These are phyloP conservation scores for Ilex paraguariensis DNA, from an alignment of 305 asterid species.

Conservation along the genomic window DNA sequence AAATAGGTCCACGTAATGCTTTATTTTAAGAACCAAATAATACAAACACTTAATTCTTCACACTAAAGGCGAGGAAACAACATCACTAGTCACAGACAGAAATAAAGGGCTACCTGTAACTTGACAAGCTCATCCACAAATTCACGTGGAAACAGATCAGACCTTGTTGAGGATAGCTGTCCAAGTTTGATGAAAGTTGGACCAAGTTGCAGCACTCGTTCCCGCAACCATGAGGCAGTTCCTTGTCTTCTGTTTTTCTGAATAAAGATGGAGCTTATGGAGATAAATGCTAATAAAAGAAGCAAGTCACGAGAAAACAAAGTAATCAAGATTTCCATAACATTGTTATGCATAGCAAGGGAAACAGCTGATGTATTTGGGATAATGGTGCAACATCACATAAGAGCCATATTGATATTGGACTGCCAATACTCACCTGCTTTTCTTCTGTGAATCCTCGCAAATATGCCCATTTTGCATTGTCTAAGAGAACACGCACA, in stretches of 20 bases:
- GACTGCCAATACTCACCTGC: conserved; percentile 40
- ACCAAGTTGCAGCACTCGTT: conserved; percentile 83
- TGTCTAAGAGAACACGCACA: conserved; percentile 71
- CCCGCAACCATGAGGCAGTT: conserved; percentile 93
- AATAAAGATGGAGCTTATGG: neutral
- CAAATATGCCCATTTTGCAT: conserved; percentile 68
- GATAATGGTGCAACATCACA: neutral
- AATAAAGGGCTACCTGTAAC: conserved; percentile 58
- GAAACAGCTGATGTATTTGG: neutral
- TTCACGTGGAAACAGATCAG: conserved; percentile 88
- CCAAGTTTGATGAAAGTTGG: conserved; percentile 97
- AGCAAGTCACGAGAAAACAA: too few species aligned
- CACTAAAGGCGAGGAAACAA: neutral
- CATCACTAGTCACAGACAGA: neutral
- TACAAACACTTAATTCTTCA: neutral
- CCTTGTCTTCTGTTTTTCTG: conserved; percentile 60
- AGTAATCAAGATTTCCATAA: neutral
- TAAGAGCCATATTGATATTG: neutral
- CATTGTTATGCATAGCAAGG: neutral
- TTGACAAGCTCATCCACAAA: conserved; percentile 94
- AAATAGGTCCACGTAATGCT: too few species aligned
- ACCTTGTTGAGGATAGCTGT: conserved; percentile 88
- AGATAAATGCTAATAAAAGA: too few species aligned
- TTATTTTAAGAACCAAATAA: too few species aligned
- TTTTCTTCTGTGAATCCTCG: conserved; percentile 87